A percentile compares a stretch with the other conserved stretches of the same genome.
These are phyloP conservation scores for Dissophora globulifera DNA, from an alignment of 192 early-diverging fungal genomes.

Conservation along the genomic window DNA sequence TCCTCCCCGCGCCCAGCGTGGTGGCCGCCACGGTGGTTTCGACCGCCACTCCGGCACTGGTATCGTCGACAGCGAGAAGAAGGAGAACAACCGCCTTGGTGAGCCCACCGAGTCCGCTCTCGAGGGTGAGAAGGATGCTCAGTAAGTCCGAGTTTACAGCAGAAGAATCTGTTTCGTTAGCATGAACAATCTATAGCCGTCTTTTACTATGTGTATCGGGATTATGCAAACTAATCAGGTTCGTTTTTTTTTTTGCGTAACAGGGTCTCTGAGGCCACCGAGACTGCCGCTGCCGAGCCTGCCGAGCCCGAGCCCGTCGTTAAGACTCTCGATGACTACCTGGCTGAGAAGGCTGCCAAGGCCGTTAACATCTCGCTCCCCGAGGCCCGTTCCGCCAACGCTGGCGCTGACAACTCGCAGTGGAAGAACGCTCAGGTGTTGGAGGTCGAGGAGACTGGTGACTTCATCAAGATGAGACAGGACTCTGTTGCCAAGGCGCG, in stretches of 20 bases:
- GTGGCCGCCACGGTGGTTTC: slow-evolving; percentile 68
- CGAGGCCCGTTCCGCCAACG: slow-evolving; percentile 86
- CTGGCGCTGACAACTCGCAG: slow-evolving; percentile 84
- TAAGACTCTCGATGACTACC: slow-evolving; percentile 91
- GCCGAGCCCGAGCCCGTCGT: slow-evolving; percentile 71
- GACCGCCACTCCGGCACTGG: slow-evolving; percentile 90
- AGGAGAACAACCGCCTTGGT: slow-evolving; percentile 91
- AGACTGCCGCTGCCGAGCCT: slow-evolving; percentile 64
- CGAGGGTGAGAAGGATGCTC: slow-evolving; percentile 65
- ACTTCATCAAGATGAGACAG: slow-evolving; percentile 74
- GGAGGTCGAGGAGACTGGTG: slow-evolving; percentile 78
- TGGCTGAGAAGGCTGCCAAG: slow-evolving; percentile 78
- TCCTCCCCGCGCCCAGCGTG: slow-evolving; percentile 56
- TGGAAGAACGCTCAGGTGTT: slow-evolving; percentile 84
- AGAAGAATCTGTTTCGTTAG: slow-evolving; percentile 14
- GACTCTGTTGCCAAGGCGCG: slow-evolving; percentile 57
- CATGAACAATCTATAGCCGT: too few relatives aligned
- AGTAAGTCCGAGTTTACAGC: slow-evolving; percentile 51
- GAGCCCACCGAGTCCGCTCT: slow-evolving; percentile 67
- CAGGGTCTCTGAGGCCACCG: slow-evolving; percentile 43
- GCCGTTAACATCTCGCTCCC: slow-evolving; percentile 66
- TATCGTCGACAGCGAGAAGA: slow-evolving; percentile 86
- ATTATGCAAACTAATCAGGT: too few relatives aligned
- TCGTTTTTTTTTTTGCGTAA: neutral
- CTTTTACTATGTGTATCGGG: too few relatives aligned